A percentile compares a stretch with the other conserved stretches of the same genome.
phyloP scores from a whole-genome alignment of 1,284 basidiomycete genomes.

The Ceratobasidium sp. region DNA sequence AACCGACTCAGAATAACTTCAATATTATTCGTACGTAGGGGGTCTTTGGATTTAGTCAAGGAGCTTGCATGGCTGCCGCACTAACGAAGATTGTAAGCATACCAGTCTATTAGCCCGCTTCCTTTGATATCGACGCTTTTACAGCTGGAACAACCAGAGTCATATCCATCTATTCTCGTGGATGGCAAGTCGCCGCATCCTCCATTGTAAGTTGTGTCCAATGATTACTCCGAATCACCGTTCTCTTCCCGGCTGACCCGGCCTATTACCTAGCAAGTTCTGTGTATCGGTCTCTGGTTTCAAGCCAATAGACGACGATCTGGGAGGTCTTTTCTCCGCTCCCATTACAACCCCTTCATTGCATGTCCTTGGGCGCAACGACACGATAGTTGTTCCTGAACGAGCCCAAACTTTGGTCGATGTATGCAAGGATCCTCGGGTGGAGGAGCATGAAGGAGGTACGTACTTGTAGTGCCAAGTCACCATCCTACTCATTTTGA shows the following conservation, averaged over 20 bases:
- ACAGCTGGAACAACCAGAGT: conserved; percentile 60
- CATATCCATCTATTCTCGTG: conserved; percentile 69
- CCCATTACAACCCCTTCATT: conserved; percentile 67
- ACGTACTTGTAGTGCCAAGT: conserved; percentile 61
- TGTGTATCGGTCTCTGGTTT: conserved; percentile 75
- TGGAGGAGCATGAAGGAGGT: conserved; percentile 81
- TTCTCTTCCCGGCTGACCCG: conserved; percentile 47
- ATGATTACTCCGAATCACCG: conserved; percentile 56
- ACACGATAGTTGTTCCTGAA: conserved; percentile 80
- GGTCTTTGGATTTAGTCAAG: conserved; percentile 86
- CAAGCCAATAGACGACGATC: conserved; percentile 59
- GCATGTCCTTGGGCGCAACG: conserved; percentile 82
- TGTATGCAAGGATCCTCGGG: conserved; percentile 61
- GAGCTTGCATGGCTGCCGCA: conserved; percentile 78
- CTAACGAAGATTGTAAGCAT: conserved; percentile 70
- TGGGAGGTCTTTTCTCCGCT: conserved; percentile 58
- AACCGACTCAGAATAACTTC: background rate
- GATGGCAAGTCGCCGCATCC: conserved; percentile 69
- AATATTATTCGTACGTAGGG: conserved; percentile 57
- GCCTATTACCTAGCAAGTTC: conserved; percentile 58
- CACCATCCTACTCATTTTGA: conserved; percentile 13
- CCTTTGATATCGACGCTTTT: background rate
- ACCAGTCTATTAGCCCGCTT: conserved; percentile 2
- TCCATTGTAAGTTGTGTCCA: conserved; percentile 60
- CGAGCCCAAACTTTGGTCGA: conserved; percentile 66